Percentiles rank a stretch among this genome's conserved stretches.
Evolutionary conservation across 768 basidiomycete species (phyloP).

Genomic region (Trametes punicea): DNA sequence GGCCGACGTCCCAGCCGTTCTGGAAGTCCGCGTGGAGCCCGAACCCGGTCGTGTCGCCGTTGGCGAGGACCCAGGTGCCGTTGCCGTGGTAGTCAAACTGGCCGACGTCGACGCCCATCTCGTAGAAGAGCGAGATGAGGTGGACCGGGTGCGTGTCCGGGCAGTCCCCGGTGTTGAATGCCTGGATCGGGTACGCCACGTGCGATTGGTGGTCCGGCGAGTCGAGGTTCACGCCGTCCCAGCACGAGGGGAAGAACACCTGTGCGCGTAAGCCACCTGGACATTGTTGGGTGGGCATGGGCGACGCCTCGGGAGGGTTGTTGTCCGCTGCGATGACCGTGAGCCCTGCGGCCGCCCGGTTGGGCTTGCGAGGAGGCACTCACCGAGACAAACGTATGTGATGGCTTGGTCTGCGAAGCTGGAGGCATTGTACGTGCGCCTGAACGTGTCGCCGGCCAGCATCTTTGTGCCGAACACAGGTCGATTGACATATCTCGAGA

Average conservation of each 20-base stretch:
- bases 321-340: conserved; percentile 24
- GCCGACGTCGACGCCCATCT: conserved; percentile 19
- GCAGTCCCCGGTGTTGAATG: conserved; percentile 25
- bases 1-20: conserved; percentile 23
- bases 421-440: conserved; percentile 30
- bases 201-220: conserved; percentile 38
- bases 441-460: conserved; percentile 30
- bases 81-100: conserved; percentile 19
- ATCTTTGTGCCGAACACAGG: conserved; percentile 11
- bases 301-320: conserved; percentile 18
- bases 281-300: conserved; percentile 23
- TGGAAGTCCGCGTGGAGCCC: conserved; percentile 27
- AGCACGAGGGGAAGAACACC: conserved; percentile 35
- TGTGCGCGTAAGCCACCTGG: conserved; percentile 29
- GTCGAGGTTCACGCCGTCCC: conserved; percentile 40
- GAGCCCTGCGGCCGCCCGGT: background rate
- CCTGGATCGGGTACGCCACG: conserved; percentile 33
- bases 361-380: background rate
- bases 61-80: conserved; percentile 23
- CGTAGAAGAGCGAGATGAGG: conserved; percentile 28
- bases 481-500: background rate
- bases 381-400: conserved; percentile 30
- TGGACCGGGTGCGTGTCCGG: conserved; percentile 25
- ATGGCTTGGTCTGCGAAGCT: conserved; percentile 31
- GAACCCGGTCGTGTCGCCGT: conserved; percentile 26